phyloP scores from a whole-genome alignment of 148 eudicot genomes.

The Vaccinium macrocarpon region DNA sequence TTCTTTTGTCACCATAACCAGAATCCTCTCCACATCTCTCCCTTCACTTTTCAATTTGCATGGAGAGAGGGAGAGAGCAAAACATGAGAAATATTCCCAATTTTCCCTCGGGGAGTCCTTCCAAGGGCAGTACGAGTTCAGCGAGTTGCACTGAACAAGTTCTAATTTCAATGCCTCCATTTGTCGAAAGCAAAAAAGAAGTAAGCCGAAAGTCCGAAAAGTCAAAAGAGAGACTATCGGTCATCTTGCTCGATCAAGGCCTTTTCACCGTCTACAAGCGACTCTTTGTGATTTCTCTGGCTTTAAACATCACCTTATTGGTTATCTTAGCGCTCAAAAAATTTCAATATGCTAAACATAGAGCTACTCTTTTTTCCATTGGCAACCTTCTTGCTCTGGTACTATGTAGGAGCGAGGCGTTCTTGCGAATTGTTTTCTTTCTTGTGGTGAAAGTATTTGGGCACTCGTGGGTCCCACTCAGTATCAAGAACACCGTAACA shows the following conservation, averaged over 20 bases:
- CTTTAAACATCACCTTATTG: constrained; percentile 24
- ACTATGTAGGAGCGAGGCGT: constrained; percentile 39
- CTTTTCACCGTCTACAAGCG: constrained; percentile 45
- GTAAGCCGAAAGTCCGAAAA: background rate
- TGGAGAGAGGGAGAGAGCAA: too few species aligned
- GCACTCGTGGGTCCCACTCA: constrained; percentile 35
- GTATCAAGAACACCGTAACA: constrained; percentile 30
- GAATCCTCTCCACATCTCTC: too few species aligned
- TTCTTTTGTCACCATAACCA: too few species aligned
- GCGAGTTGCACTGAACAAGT: background rate
- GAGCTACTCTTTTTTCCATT: constrained; percentile 32
- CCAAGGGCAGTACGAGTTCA: too few species aligned
- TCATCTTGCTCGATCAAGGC: constrained; percentile 46
- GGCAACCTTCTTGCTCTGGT: constrained; percentile 35
- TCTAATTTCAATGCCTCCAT: background rate
- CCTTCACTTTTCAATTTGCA: too few species aligned
- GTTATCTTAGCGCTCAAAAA: constrained; percentile 29
- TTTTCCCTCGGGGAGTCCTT: too few species aligned
- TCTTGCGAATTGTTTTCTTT: constrained; percentile 35
- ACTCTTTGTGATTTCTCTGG: constrained; percentile 24
- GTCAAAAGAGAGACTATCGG: constrained; percentile 26
- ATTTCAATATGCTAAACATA: constrained; percentile 29
- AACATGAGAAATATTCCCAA: too few species aligned
- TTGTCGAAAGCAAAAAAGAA: background rate
- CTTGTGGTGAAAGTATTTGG: constrained; percentile 34